Conservation (phyloP, 2,329 filamentous ascomycete genomes). For the Xylaria sp. region DNA sequence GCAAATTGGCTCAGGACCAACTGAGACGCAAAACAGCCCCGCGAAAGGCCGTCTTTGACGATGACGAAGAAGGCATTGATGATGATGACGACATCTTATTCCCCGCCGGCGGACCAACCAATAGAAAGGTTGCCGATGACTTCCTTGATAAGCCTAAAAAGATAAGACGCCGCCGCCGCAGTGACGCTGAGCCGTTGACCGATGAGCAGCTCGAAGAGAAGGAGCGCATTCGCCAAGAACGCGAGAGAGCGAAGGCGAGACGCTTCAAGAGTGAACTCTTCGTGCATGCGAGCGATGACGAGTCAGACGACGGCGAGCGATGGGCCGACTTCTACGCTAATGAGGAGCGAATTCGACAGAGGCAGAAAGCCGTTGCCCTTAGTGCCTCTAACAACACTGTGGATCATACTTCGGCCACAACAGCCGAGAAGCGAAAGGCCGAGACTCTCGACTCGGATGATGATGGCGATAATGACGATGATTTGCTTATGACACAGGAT, state of each 20-base stretch:
- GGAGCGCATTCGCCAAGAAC: slow-evolving; percentile 65
- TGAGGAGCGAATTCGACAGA: slow-evolving; percentile 70
- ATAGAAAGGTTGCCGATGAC: slow-evolving; percentile 57
- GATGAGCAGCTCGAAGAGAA: slow-evolving; percentile 70
- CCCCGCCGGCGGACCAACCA: slow-evolving; percentile 69
- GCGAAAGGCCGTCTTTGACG: slow-evolving; percentile 69
- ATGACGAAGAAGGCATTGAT: slow-evolving; percentile 67
- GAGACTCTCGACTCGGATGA: slow-evolving; percentile 33
- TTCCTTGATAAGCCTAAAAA: slow-evolving; percentile 62
- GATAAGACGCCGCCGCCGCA: slow-evolving; percentile 61
- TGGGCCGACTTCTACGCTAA: slow-evolving; percentile 72
- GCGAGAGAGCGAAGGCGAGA: slow-evolving; percentile 75
- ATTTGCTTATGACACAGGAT: slow-evolving; percentile 33
- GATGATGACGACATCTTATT: slow-evolving; percentile 67
- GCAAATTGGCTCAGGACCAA: slow-evolving; percentile 74
- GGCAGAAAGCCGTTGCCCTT: slow-evolving; percentile 47
- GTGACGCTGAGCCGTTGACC: slow-evolving; percentile 52
- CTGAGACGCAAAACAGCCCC: slow-evolving; percentile 72
- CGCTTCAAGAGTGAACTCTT: slow-evolving; percentile 86
- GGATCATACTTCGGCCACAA: slow-evolving; percentile 17
- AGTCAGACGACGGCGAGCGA: slow-evolving; percentile 75
- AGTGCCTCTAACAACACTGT: slow-evolving; percentile 25
- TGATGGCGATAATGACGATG: slow-evolving; percentile 42
- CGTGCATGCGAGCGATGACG: slow-evolving; percentile 85
- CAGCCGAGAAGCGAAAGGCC: slow-evolving; percentile 40